A percentile compares a stretch with the other conserved stretches of the same genome.
Evolutionary conservation across 1,139 yeast species (phyloP).

Genomic region (Sugiyamaella pinicola): DNA sequence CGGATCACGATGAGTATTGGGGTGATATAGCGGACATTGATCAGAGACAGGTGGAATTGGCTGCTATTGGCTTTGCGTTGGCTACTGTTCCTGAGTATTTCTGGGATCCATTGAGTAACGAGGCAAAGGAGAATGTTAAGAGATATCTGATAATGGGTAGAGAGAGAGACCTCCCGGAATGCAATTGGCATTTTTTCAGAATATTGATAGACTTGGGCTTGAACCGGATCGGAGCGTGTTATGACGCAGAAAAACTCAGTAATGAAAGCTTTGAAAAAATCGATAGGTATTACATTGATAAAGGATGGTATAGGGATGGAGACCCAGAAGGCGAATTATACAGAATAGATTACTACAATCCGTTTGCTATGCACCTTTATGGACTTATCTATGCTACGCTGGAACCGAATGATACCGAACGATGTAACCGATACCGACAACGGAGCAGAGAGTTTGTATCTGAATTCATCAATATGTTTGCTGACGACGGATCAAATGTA

Average conservation of each 20-base stretch:
- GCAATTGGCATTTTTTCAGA: constrained; percentile 42
- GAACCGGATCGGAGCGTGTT: constrained; percentile 34
- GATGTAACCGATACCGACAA: constrained; percentile 28
- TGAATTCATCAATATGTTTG: constrained; percentile 36
- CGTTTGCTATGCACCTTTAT: constrained; percentile 42
- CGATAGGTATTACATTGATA: constrained; percentile 36
- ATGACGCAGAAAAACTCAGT: constrained; percentile 25
- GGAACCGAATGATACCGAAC: constrained; percentile 29
- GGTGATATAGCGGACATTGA: constrained; percentile 33
- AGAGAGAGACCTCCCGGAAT: constrained; percentile 28
- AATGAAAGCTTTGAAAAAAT: constrained; percentile 32
- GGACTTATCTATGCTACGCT: constrained; percentile 34
- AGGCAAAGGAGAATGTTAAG: constrained; percentile 32
- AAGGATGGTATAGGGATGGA: constrained; percentile 44
- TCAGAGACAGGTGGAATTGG: constrained; percentile 41
- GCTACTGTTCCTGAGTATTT: constrained; percentile 34
- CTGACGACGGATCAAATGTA: constrained; percentile 37
- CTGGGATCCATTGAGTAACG: constrained; percentile 38
- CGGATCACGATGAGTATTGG: constrained; percentile 39
- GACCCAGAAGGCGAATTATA: constrained; percentile 23
- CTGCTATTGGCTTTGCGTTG: constrained; percentile 40
- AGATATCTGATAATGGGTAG: constrained; percentile 32
- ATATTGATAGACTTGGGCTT: constrained; percentile 39
- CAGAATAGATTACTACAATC: constrained; percentile 40
- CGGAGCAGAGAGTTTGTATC: constrained; percentile 35